Conservation (phyloP, 768 basidiomycete species). For the Cystofilobasidium bisporidii region DNA sequence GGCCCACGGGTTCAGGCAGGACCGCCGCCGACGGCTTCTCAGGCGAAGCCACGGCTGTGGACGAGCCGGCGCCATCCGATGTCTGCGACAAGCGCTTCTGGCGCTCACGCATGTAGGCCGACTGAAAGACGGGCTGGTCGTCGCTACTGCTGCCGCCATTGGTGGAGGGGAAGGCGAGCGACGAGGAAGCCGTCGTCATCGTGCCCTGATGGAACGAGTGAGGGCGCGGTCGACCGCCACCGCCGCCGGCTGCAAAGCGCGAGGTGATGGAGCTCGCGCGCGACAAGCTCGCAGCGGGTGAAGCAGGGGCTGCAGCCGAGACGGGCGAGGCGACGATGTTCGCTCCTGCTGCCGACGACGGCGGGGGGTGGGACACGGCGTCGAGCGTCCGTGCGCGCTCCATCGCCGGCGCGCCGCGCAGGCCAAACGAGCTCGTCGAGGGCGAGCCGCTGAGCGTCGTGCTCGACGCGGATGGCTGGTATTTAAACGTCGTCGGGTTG, state of each 20-base stretch:
- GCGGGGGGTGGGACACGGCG: not conserved
- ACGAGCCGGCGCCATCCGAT: conserved; percentile 1
- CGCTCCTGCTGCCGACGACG: not conserved
- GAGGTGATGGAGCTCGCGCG: conserved; percentile 26
- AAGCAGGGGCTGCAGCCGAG: not conserved
- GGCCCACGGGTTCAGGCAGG: not conserved
- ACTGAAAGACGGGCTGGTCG: conserved; percentile 18
- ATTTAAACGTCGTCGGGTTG: conserved; percentile 11
- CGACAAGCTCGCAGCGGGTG: conserved; percentile 6
- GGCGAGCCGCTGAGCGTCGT: not conserved
- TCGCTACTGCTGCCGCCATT: not conserved
- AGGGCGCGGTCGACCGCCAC: not conserved
- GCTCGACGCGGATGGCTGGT: conserved; percentile 14
- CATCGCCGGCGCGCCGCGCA: conserved; percentile 11
- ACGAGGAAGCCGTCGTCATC: not conserved
- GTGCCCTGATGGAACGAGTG: conserved; percentile 8
- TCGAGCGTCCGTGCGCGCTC: conserved; percentile 12
- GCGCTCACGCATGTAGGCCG: conserved; percentile 16
- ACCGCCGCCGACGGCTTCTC: conserved; percentile 7
- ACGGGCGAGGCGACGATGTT: not conserved
- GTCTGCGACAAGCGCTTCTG: conserved; percentile 5
- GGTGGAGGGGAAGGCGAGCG: not conserved
- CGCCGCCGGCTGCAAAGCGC: conserved; percentile 9
- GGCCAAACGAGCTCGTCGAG: not conserved
- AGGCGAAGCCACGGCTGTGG: not conserved